A percentile compares a stretch with the other conserved stretches of the same genome.
These are phyloP conservation scores for Yamadazyma taylorii DNA, from an alignment of 1,139 yeast genomes.

Conservation along the genomic window DNA sequence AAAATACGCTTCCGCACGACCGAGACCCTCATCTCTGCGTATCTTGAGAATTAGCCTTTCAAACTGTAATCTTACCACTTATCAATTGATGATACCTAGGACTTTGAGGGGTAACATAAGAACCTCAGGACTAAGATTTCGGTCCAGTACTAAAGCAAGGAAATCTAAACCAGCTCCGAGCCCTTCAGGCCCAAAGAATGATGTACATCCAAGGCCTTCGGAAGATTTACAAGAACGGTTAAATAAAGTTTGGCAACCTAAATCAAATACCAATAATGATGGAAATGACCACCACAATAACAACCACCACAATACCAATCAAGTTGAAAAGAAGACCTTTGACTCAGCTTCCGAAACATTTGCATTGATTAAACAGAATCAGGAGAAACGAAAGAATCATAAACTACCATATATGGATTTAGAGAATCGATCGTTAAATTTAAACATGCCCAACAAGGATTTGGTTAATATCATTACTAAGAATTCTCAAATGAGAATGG, in stretches of 20 bases:
- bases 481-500: conserved; percentile 17
- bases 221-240: too few species aligned
- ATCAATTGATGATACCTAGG: neutral
- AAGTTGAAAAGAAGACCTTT: too few species aligned
- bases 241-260: too few species aligned
- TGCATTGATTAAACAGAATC: neutral
- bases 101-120: neutral
- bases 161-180: neutral
- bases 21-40: too few species aligned
- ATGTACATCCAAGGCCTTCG: too few species aligned
- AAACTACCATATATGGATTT: conserved; percentile 12
- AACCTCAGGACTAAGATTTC: neutral
- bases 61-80: too few species aligned
- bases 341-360: neutral
- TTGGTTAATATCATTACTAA: conserved; percentile 17
- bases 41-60: too few species aligned
- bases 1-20: too few species aligned
- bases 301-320: too few species aligned
- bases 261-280: too few species aligned
- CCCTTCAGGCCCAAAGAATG: neutral
- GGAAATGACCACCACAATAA: too few species aligned
- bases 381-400: neutral
- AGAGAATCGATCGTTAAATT: conserved; percentile 14
- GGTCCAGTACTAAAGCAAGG: neutral
- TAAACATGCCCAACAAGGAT: conserved; percentile 10